phyloP scores from a whole-genome alignment of 257 asterid species.

The Verbena officinalis region DNA sequence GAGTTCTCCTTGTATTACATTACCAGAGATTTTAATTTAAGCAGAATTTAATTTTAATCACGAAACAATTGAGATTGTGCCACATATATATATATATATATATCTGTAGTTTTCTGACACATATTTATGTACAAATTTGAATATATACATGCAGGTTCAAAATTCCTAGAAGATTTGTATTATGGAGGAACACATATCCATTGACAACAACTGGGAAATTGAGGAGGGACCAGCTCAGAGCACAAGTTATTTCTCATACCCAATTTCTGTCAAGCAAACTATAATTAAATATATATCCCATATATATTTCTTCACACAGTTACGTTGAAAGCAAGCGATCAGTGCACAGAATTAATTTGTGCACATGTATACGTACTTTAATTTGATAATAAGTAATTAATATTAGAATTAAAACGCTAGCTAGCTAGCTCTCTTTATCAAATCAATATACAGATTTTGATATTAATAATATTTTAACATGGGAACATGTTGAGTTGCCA shows the following conservation, averaged over 20 bases:
- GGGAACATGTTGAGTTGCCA: no score
- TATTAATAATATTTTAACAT: no score
- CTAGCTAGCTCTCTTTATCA: no score
- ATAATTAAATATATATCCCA: conserved; percentile 22
- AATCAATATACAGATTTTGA: no score
- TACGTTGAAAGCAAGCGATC: neutral
- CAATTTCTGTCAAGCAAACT: conserved; percentile 55
- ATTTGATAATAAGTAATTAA: neutral
- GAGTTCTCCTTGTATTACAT: conserved; percentile 1
- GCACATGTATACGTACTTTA: neutral
- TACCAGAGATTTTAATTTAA: no score
- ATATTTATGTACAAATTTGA: neutral
- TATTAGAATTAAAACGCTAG: no score
- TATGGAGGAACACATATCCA: conserved; percentile 70
- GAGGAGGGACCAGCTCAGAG: conserved; percentile 68
- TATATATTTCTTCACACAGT: neutral
- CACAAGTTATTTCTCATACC: conserved; percentile 46
- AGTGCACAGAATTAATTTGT: neutral
- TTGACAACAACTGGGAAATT: conserved; percentile 78
- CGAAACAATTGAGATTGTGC: no score
- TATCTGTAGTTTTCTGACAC: conserved; percentile 1
- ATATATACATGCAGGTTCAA: conserved; percentile 58
- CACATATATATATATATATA: no score
- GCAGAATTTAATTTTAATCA: no score
- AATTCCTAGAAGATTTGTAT: conserved; percentile 60